A percentile compares a stretch with the other conserved stretches of the same genome.
These are phyloP conservation scores for Coffea canephora DNA, from an alignment of 257 asterid genomes.

Conservation along the genomic window DNA sequence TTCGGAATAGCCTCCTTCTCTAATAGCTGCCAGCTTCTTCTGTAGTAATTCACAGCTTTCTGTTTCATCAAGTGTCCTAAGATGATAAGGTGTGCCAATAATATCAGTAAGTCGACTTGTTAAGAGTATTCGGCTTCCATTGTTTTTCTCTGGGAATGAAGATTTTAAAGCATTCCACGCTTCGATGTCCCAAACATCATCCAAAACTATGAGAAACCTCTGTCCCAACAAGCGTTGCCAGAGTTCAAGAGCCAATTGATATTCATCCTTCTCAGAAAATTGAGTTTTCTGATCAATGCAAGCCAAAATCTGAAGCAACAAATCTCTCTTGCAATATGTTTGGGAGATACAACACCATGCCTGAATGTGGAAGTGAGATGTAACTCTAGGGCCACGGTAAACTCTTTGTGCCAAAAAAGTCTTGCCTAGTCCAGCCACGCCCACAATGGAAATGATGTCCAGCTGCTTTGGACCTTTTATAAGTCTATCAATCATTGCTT, in stretches of 20 bases:
- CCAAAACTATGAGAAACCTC: slow-evolving; percentile 8
- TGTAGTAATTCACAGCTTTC: background rate
- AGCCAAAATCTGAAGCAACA: slow-evolving; percentile 13
- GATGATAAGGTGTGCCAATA: background rate
- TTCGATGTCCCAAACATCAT: slow-evolving; percentile 22
- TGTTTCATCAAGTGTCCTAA: background rate
- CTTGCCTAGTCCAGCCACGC: slow-evolving; percentile 22
- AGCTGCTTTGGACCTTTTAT: background rate
- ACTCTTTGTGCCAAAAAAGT: slow-evolving; percentile 14
- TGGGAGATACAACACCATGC: slow-evolving; percentile 19
- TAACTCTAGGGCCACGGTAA: background rate
- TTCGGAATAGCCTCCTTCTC: background rate
- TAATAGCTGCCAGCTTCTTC: background rate
- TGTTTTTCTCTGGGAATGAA: slow-evolving; percentile 6
- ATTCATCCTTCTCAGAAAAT: background rate
- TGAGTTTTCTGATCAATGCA: background rate
- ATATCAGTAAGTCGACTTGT: background rate
- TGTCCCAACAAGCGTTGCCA: background rate
- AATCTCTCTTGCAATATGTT: too few relatives aligned
- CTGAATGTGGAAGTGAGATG: background rate
- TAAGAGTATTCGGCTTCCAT: slow-evolving; percentile 14
- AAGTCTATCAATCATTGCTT: background rate
- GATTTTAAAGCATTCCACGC: slow-evolving; percentile 17
- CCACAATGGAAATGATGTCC: slow-evolving; percentile 10
- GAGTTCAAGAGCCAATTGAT: background rate